phyloP scores from a whole-genome alignment of 208 protist species.

The Kentomonas sorsogonicus region DNA sequence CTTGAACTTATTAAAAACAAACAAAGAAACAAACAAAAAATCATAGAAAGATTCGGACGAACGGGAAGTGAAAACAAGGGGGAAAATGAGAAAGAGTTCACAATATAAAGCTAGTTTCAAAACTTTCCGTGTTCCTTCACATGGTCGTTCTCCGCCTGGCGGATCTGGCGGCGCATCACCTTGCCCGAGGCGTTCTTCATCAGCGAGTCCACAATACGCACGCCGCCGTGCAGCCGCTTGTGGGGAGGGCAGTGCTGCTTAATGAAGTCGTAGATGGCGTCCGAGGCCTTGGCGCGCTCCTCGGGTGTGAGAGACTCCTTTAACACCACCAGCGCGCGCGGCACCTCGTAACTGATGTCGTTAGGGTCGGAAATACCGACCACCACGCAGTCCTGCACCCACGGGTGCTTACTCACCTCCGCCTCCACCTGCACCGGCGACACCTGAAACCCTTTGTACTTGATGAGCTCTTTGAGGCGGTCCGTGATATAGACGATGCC shows the following conservation, averaged over 20 bases:
- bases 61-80: neutral
- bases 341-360: constrained; percentile 51
- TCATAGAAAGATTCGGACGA: too few relatives aligned
- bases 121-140: constrained; percentile 25
- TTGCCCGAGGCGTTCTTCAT: constrained; percentile 46
- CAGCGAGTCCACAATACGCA: constrained; percentile 39
- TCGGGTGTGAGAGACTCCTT: constrained; percentile 19
- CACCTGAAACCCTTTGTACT: constrained; percentile 89
- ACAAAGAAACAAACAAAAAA: neutral
- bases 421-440: constrained; percentile 76
- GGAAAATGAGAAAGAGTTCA: neutral
- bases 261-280: constrained; percentile 42
- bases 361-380: constrained; percentile 46
- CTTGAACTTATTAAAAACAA: neutral
- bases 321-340: constrained; percentile 64
- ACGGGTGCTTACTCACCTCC: constrained; percentile 46
- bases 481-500: constrained; percentile 42
- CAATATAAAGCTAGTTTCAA: neutral
- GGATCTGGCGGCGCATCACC: constrained; percentile 59
- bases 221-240: constrained; percentile 65
- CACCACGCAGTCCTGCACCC: constrained; percentile 62
- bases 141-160: constrained; percentile 27
- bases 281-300: constrained; percentile 33
- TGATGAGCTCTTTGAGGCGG: constrained; percentile 88
- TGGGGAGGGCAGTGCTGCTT: constrained; percentile 34